A percentile compares a stretch with the other conserved stretches of the same genome.
phyloP scores from a whole-genome alignment of 2,329 filamentous ascomycete genomes.

The Salinomyces thailandicus region DNA sequence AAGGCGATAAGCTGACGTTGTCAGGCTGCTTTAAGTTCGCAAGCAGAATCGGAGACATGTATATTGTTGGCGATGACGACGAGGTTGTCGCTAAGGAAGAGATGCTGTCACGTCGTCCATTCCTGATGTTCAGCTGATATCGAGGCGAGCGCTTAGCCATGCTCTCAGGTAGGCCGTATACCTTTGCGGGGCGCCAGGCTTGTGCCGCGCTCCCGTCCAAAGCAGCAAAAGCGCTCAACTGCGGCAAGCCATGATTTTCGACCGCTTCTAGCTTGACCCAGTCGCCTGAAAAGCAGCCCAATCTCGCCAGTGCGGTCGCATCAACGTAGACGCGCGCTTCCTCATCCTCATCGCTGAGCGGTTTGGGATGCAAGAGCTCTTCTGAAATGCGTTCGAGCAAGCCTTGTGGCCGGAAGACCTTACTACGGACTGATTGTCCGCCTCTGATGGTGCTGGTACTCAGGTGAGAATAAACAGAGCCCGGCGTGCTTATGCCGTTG shows the following conservation, averaged over 20 bases:
- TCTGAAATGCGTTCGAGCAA: conserved; percentile 61
- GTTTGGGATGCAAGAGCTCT: conserved; percentile 76
- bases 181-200: conserved; percentile 72
- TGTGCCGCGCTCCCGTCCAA: conserved; percentile 52
- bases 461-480: conserved; percentile 80
- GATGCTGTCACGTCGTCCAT: conserved; percentile 44
- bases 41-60: conserved; percentile 75
- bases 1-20: conserved; percentile 66
- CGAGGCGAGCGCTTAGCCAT: conserved; percentile 41
- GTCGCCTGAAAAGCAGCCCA: conserved; percentile 94
- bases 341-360: conserved; percentile 73
- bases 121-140: conserved; percentile 44
- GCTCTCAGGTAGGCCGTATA: conserved; percentile 78
- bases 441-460: conserved; percentile 72
- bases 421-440: conserved; percentile 56
- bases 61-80: conserved; percentile 51
- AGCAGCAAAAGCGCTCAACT: conserved; percentile 55
- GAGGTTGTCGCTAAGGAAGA: conserved; percentile 36
- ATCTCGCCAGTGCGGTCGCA: conserved; percentile 69
- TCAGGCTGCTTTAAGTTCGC: conserved; percentile 72
- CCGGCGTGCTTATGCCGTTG: conserved; percentile 70
- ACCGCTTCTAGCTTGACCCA: conserved; percentile 81
- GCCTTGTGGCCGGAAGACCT: conserved; percentile 74
- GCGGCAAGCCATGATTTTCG: conserved; percentile 60
- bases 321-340: conserved; percentile 83